Base-by-base conservation (phyloP, 176 grass and related monocot species). In the Otatea glauca region DNA sequence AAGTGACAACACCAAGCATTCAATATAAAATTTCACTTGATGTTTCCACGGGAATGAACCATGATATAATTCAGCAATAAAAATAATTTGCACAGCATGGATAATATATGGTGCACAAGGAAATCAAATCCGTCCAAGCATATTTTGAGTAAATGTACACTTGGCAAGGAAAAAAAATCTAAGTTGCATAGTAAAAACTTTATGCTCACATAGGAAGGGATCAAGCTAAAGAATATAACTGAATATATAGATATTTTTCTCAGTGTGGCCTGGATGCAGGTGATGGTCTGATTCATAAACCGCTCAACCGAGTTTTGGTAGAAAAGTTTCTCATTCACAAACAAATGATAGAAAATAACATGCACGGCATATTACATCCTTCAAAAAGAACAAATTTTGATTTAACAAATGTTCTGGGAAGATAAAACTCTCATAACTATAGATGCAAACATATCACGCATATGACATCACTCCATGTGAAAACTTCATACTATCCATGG, bases 1-100 rank as follows among this genome's bases (percentile, higher is more conserved):
- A 88, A 82, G 76, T 14, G 38, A 48, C 47, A 87, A 51, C 25
- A 62, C 3, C 39, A 55, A 5, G 3, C 4, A 79, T 37, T 83
- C 9, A 12, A 13, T 54, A 34, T 77, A 81, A 78, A 69, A n/a
- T 7, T 23, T 65, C 9, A 75, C 62, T 61, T 70, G 39, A 34
- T 35, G 75, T 43, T 15, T 7, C 12, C 9, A 17, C 17, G 39
- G 10, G 64, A 77, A 59, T n/a, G 6, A 73, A 61, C 3, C 60
- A 49, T 59, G 37, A 23, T 13, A 47, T 20, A 47, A 44, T 72
- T 42, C 48, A 25, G 24, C 45, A 83, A 41, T 10, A 42, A 48
- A 48, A 35, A 37, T 9, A 17, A 3, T 35, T 49, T 49, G 8
- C 54, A 54, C 4, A 20, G 6, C 16, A 38, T 9, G 7, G 18